Base-by-base conservation (phyloP, 2,329 filamentous ascomycete genomes). In the Cercospora zeae-maydis region DNA sequence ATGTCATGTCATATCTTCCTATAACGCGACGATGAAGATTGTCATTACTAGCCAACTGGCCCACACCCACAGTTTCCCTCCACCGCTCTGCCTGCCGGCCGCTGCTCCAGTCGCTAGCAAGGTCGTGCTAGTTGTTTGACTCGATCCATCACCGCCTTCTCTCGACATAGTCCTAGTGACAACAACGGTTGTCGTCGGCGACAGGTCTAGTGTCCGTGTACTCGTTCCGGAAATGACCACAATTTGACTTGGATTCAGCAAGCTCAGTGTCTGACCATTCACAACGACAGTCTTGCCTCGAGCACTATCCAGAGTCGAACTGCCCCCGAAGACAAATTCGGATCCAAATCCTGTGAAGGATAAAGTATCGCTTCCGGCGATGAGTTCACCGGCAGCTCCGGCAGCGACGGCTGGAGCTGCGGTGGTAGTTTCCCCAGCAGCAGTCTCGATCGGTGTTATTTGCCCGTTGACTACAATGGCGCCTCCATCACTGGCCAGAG, bases 381-480 rank as follows among this genome's bases (percentile, higher is more conserved):
- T 45, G 54, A 57, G 8, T 21, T 13, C 57, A 16, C 45, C 57
- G n/a, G 36, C 55, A 13, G 30, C 39, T 51, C n/a, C 42, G 6
- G 39, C 27, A n/a, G 24, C n/a, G 34, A 57, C 36, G n/a, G 11
- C 27, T 9, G 31, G 42, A n/a, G 57, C 57, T 51, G 45, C 57
- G 24, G 57, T 59, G 30, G 52, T 59, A 1, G 6, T 21, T 19
- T 16, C 27, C 6, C 34, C 30, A 34, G 27, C 49, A 4, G 57
- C 31, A 30, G 39, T 30, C 19, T 30, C 57, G 14, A 59, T 59
- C 4, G 57, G 42, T 51, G 30, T 27, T 1, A n/a, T 52, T 27
- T 51, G 31, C 34, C 53, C 59, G 11, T 62, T 62, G 11, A 62
- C 59, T 3, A 62, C 42, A 9, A 62, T 42, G 10, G 39, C 54